Evolutionary conservation across 2,329 filamentous ascomycete genomes (phyloP).

Genomic region (Sphaceloma murrayae): DNA sequence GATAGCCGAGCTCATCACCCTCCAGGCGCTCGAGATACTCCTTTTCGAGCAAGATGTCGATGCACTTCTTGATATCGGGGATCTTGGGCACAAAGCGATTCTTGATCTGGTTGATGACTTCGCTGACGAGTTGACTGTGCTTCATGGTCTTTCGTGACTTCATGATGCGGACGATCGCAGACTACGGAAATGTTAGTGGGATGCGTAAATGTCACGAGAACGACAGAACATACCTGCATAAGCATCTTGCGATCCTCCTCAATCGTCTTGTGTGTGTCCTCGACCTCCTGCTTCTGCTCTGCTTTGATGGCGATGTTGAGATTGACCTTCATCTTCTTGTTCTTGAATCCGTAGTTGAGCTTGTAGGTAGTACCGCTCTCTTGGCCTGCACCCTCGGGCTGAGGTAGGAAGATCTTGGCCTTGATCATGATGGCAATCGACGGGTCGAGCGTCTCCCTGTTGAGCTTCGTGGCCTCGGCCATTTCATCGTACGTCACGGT

Average conservation of each 20-base stretch:
- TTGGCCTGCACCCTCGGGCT: slow-evolving; percentile 63
- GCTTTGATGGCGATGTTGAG: slow-evolving; percentile 90
- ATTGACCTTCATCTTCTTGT: slow-evolving; percentile 96
- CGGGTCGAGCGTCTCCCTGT: slow-evolving; percentile 74
- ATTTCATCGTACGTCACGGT: slow-evolving; percentile 82
- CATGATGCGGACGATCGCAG: slow-evolving; percentile 98
- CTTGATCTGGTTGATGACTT: slow-evolving; percentile 92
- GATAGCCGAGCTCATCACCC: slow-evolving; percentile 86
- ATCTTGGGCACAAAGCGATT: slow-evolving; percentile 88
- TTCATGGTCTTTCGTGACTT: slow-evolving; percentile 99
- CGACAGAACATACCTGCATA: slow-evolving; percentile 65
- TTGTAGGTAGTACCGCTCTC: slow-evolving; percentile 69
- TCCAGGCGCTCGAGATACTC: slow-evolving; percentile 95
- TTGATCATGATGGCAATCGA: slow-evolving; percentile 81
- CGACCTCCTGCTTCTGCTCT: slow-evolving; percentile 91
- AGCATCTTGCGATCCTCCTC: slow-evolving; percentile 95
- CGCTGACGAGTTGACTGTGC: slow-evolving; percentile 84
- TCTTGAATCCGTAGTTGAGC: slow-evolving; percentile 93
- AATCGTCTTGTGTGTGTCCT: slow-evolving; percentile 98
- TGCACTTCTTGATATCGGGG: slow-evolving; percentile 97
- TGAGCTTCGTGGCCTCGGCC: slow-evolving; percentile 66
- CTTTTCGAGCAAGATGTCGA: slow-evolving; percentile 96
- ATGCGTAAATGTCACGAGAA: not conserved
- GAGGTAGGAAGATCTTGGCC: slow-evolving; percentile 74
- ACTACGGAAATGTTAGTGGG: slow-evolving; percentile 48